These are phyloP conservation scores for Jacaranda mimosifolia DNA, from an alignment of 257 asterid species.

Conservation along the genomic window DNA sequence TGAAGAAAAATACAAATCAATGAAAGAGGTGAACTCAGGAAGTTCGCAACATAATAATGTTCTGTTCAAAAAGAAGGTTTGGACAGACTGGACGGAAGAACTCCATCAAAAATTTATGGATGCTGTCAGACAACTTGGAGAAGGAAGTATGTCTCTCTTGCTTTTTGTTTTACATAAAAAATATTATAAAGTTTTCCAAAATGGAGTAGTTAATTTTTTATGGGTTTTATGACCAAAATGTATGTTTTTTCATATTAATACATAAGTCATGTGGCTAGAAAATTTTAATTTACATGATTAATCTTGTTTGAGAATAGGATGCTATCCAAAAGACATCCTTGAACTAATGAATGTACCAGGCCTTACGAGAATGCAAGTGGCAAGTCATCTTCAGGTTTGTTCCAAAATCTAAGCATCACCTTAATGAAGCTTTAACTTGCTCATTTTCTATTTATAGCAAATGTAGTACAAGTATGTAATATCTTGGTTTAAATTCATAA, in stretches of 20 bases:
- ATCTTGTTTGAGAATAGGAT: slow-evolving; percentile 35
- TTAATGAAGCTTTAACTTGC: background rate
- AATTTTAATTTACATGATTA: background rate
- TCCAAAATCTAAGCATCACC: too few species aligned
- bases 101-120: slow-evolving; percentile 50
- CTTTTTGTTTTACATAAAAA: background rate
- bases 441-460: background rate
- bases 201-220: too few species aligned
- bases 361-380: slow-evolving; percentile 62
- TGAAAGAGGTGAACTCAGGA: background rate
- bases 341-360: slow-evolving; percentile 52
- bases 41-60: background rate
- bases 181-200: background rate
- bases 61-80: slow-evolving; percentile 30
- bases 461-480: too few species aligned
- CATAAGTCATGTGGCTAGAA: background rate
- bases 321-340: slow-evolving; percentile 56
- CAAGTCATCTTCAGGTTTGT: slow-evolving; percentile 63
- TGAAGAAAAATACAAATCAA: background rate
- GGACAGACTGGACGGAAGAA: slow-evolving; percentile 53
- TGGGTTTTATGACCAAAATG: too few species aligned
- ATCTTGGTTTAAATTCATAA: too few species aligned
- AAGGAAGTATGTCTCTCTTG: slow-evolving; percentile 47
- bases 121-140: slow-evolving; percentile 49
- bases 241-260: background rate